Percentiles rank a stretch among this genome's conserved stretches.
These are phyloP conservation scores for Russula virescens DNA, from an alignment of 768 basidiomycete genomes.

Conservation along the genomic window DNA sequence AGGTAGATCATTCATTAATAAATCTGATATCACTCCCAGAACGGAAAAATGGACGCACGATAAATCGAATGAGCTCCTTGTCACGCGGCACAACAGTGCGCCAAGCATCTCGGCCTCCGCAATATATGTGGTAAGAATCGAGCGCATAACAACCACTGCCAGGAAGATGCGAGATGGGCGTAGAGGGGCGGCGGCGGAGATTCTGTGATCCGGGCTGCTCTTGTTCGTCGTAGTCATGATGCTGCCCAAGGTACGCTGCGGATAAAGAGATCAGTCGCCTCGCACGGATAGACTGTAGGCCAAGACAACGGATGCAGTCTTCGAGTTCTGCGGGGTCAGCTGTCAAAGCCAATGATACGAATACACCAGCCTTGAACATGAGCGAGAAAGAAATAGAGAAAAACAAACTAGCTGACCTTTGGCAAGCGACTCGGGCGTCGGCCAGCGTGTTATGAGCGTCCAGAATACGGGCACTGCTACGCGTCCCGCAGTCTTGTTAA, in stretches of 20 bases:
- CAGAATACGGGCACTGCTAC: slow-evolving; percentile 62
- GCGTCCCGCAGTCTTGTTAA: slow-evolving; percentile 65
- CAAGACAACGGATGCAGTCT: slow-evolving; percentile 46
- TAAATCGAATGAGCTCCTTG: slow-evolving; percentile 62
- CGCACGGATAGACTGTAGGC: slow-evolving; percentile 53
- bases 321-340: slow-evolving; percentile 42
- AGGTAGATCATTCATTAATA: background rate
- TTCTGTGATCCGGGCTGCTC: slow-evolving; percentile 16
- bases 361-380: no score
- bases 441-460: slow-evolving; percentile 51
- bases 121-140: slow-evolving; percentile 74
- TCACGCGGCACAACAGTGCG: slow-evolving; percentile 55
- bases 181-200: slow-evolving; percentile 19
- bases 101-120: slow-evolving; percentile 47
- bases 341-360: slow-evolving; percentile 23
- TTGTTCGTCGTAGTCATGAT: slow-evolving; percentile 32
- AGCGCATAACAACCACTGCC: slow-evolving; percentile 67
- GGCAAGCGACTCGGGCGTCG: slow-evolving; percentile 48
- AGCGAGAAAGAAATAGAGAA: background rate
- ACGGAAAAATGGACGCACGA: slow-evolving; percentile 41
- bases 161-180: slow-evolving; percentile 51
- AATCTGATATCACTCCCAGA: background rate
- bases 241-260: slow-evolving; percentile 43
- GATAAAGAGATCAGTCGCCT: slow-evolving; percentile 53
- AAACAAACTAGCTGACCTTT: slow-evolving; percentile 38